Evolutionary conservation across 1,284 basidiomycete species (phyloP).

Genomic region (Rhodotorula glutinis): DNA sequence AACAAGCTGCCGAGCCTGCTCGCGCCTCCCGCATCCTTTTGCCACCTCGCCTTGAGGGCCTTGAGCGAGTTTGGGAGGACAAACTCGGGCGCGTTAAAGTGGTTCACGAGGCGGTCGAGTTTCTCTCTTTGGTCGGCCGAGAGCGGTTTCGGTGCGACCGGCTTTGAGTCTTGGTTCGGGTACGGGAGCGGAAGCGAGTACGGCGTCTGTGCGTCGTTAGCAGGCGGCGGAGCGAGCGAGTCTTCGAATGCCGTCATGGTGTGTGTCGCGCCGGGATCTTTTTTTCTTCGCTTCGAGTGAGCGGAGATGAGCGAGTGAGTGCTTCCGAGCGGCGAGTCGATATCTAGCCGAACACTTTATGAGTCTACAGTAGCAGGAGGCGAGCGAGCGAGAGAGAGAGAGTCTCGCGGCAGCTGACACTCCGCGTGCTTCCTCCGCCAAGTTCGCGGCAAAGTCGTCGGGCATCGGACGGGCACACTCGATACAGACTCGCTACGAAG

Average conservation of each 20-base stretch:
- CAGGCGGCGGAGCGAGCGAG: constrained; percentile 4
- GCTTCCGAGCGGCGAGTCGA: too few species aligned
- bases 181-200: constrained; percentile 22
- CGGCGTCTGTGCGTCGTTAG: not conserved
- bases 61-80: constrained; percentile 26
- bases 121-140: constrained; percentile 22
- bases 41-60: constrained; percentile 33
- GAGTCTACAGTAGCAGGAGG: not conserved
- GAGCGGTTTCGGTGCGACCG: constrained; percentile 16
- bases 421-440: too few species aligned
- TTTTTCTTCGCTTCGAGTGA: too few species aligned
- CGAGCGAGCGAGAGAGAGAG: not conserved
- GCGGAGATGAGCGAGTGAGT: too few species aligned
- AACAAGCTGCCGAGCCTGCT: constrained; percentile 21
- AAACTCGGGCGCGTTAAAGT: constrained; percentile 39
- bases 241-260: constrained; percentile 10
- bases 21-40: constrained; percentile 9
- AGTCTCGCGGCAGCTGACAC: too few species aligned
- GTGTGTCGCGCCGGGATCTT: too few species aligned
- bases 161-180: constrained; percentile 19
- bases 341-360: too few species aligned
- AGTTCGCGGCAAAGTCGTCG: too few species aligned
- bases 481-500: too few species aligned
- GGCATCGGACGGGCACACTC: too few species aligned
- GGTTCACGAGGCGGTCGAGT: constrained; percentile 36